A percentile compares a stretch with the other conserved stretches of the same genome.
Evolutionary conservation across 345 rosid species (phyloP).

Genomic region (Gossypium raimondii): DNA sequence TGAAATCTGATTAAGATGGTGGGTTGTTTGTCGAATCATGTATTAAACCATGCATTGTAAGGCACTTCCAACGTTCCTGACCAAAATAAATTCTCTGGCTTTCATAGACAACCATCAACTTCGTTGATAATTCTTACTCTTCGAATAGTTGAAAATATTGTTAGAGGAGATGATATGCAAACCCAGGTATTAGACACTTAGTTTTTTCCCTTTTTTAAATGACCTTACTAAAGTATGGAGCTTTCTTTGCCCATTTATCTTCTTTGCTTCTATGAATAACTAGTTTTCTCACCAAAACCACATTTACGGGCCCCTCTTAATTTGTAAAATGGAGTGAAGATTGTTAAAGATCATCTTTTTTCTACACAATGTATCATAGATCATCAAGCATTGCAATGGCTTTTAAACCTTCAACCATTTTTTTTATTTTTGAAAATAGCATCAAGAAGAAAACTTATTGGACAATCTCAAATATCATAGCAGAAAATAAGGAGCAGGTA

Average conservation of each 20-base stretch:
- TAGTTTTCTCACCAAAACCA: not conserved
- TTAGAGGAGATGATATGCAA: conserved; percentile 77
- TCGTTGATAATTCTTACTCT: conserved; percentile 85
- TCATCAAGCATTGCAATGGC: conserved; percentile 64
- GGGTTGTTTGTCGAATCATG: not conserved
- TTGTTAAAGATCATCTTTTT: not conserved
- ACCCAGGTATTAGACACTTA: conserved; percentile 41
- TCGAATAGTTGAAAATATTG: conserved; percentile 78
- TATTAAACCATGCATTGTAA: conserved; percentile 59
- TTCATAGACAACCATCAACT: conserved; percentile 67
- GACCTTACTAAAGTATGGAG: too few relatives aligned
- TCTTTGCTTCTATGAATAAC: not conserved
- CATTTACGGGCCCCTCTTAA: not conserved
- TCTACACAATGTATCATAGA: conserved; percentile 50
- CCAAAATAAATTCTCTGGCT: not conserved
- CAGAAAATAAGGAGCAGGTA: conserved; percentile 81
- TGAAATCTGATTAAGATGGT: not conserved
- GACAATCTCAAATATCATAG: conserved; percentile 88
- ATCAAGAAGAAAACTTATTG: conserved; percentile 93
- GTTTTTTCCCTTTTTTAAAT: too few relatives aligned
- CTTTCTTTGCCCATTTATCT: too few relatives aligned
- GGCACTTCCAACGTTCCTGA: too few relatives aligned
- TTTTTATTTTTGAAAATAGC: conserved; percentile 47
- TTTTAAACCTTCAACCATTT: conserved; percentile 35
- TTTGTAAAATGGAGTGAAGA: not conserved